These are phyloP conservation scores for Myotisia sp. DNA, from an alignment of 2,329 filamentous ascomycete genomes.

Conservation along the genomic window DNA sequence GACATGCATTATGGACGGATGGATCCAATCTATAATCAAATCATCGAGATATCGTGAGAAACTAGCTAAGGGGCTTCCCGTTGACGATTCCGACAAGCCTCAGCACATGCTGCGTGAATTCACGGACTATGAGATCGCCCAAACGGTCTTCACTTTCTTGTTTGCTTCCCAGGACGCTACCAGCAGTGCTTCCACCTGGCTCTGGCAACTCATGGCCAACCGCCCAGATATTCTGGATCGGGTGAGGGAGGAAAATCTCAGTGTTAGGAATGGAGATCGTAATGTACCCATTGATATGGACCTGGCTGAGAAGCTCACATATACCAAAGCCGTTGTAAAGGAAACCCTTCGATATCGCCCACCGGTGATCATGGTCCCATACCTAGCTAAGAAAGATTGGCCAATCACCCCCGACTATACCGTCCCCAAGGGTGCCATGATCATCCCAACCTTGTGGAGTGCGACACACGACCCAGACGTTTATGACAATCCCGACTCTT, in stretches of 20 bases:
- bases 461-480: slow-evolving; percentile 84
- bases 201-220: slow-evolving; percentile 89
- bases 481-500: slow-evolving; percentile 77
- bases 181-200: slow-evolving; percentile 81
- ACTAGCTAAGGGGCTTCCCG: slow-evolving; percentile 54
- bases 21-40: slow-evolving; percentile 78
- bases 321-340: slow-evolving; percentile 82
- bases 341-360: slow-evolving; percentile 88
- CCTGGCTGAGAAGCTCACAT: slow-evolving; percentile 72
- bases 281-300: slow-evolving; percentile 62
- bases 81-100: slow-evolving; percentile 64
- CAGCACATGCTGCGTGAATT: slow-evolving; percentile 71
- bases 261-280: slow-evolving; percentile 58
- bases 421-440: slow-evolving; percentile 89
- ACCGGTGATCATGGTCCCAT: slow-evolving; percentile 94
- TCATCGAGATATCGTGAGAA: slow-evolving; percentile 70
- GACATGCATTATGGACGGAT: slow-evolving; percentile 89
- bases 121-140: slow-evolving; percentile 76
- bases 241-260: slow-evolving; percentile 79
- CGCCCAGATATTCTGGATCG: slow-evolving; percentile 83
- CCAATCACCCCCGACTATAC: slow-evolving; percentile 78
- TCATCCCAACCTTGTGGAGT: slow-evolving; percentile 81
- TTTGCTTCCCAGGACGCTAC: slow-evolving; percentile 97
- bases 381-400: slow-evolving; percentile 88
- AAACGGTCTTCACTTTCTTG: slow-evolving; percentile 90